phyloP scores from a whole-genome alignment of 495 filamentous ascomycete genomes.

The Daldinia loculata region DNA sequence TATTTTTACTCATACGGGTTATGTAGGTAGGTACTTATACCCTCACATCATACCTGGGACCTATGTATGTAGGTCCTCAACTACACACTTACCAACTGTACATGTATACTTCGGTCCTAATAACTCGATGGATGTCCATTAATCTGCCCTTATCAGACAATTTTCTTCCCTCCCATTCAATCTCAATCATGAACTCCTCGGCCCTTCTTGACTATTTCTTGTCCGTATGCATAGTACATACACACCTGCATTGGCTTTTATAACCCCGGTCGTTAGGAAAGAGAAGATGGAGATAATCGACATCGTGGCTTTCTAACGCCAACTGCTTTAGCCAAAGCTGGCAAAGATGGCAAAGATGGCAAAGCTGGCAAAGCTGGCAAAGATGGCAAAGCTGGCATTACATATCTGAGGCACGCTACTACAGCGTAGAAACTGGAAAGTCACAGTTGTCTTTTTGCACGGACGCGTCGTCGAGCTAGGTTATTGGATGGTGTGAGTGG shows the following conservation, averaged over 20 bases:
- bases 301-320: neutral
- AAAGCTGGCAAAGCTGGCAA: conserved; percentile 4
- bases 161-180: conserved; percentile 12
- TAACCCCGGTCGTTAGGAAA: conserved; percentile 22
- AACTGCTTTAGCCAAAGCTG: conserved; percentile 16
- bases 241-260: conserved; percentile 28
- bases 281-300: too few relatives aligned
- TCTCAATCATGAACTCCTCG: conserved; percentile 29
- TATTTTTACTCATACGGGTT: conserved; percentile 11
- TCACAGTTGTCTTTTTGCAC: conserved; percentile 32
- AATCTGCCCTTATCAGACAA: conserved; percentile 38
- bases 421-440: conserved; percentile 32
- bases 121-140: conserved; percentile 8
- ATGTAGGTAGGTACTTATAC: too few relatives aligned
- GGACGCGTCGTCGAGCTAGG: conserved; percentile 14
- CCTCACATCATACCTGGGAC: too few relatives aligned
- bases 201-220: conserved; percentile 38
- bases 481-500: conserved; percentile 25
- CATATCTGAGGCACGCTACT: conserved; percentile 19
- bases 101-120: conserved; percentile 24
- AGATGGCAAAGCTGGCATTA: conserved; percentile 3
- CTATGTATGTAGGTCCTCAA: neutral
- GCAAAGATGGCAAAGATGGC: conserved; percentile 6
- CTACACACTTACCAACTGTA: neutral
- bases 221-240: conserved; percentile 29